Percentiles rank a stretch among this genome's conserved stretches.
Evolutionary conservation across 164 flowering plant species (phyloP).

Genomic region (Dillenia suffruticosa): DNA sequence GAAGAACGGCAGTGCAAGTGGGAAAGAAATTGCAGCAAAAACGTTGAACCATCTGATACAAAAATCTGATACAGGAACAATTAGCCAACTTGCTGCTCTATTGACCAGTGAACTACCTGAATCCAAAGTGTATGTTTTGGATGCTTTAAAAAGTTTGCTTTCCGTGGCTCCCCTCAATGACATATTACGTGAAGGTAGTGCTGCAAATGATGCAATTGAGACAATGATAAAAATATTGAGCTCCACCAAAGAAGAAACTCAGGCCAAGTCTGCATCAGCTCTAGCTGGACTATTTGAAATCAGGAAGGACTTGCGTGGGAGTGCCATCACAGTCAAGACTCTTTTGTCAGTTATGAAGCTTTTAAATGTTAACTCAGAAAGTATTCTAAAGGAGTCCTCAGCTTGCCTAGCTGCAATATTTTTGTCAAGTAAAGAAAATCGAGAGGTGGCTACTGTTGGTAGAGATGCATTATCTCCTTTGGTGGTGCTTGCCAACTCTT

Average conservation of each 20-base stretch:
- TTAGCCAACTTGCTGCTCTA: slow-evolving; percentile 90
- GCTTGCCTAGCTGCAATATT: slow-evolving; percentile 92
- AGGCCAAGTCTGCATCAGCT: slow-evolving; percentile 84
- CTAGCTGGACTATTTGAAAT: slow-evolving; percentile 74
- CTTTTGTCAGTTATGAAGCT: slow-evolving; percentile 64
- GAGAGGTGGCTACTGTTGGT: slow-evolving; percentile 76
- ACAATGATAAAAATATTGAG: slow-evolving; percentile 82
- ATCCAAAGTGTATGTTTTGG: slow-evolving; percentile 89
- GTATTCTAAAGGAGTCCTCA: slow-evolving; percentile 57
- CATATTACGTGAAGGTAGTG: slow-evolving; percentile 85
- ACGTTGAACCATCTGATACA: slow-evolving; percentile 92
- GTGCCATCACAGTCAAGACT: slow-evolving; percentile 71
- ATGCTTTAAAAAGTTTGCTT: slow-evolving; percentile 88
- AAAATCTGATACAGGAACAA: slow-evolving; percentile 96
- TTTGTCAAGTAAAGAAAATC: slow-evolving; percentile 77
- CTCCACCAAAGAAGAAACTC: slow-evolving; percentile 85
- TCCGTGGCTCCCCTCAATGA: slow-evolving; percentile 78
- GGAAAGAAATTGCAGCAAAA: slow-evolving; percentile 92
- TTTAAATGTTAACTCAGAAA: slow-evolving; percentile 65
- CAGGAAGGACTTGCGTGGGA: slow-evolving; percentile 91
- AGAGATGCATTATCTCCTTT: slow-evolving; percentile 66
- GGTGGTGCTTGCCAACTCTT: slow-evolving; percentile 64
- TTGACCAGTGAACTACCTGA: slow-evolving; percentile 93
- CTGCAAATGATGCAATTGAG: slow-evolving; percentile 95
- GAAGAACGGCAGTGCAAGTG: slow-evolving; percentile 89